Conservation (phyloP, 2,329 filamentous ascomycete species). For the Plectosphaerella plurivora region DNA sequence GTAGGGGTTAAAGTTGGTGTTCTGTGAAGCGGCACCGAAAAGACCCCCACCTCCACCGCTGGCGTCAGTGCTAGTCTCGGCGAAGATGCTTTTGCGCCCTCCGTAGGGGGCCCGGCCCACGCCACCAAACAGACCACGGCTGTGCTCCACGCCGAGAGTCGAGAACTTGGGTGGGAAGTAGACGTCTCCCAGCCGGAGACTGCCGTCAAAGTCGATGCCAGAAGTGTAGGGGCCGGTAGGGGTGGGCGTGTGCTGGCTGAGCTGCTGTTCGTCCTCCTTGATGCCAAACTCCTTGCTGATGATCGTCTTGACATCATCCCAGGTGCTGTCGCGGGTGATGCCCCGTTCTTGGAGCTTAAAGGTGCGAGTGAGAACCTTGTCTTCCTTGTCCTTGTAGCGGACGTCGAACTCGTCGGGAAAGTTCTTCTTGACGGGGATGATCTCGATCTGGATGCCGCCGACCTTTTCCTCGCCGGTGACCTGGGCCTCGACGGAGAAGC, state of each 20-base stretch:
- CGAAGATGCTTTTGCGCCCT: too few relatives aligned
- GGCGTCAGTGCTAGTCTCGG: too few relatives aligned
- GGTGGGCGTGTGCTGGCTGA: neutral
- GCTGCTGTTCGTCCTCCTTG: slow-evolving; percentile 2
- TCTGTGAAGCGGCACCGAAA: too few relatives aligned
- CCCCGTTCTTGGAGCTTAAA: slow-evolving; percentile 7
- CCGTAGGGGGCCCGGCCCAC: too few relatives aligned
- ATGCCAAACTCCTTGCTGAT: slow-evolving; percentile 9
- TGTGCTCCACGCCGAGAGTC: slow-evolving; percentile 2
- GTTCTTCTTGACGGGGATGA: slow-evolving; percentile 17
- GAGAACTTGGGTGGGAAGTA: slow-evolving; percentile 10
- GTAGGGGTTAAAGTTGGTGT: too few relatives aligned
- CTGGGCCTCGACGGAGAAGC: slow-evolving; percentile 40
- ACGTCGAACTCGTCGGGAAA: slow-evolving; percentile 8
- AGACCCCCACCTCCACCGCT: too few relatives aligned
- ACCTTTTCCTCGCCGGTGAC: slow-evolving; percentile 33
- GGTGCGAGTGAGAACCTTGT: slow-evolving; percentile 8
- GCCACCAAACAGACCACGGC: too few relatives aligned
- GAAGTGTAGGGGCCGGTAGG: neutral
- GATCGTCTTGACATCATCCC: slow-evolving; percentile 10
- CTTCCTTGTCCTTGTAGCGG: slow-evolving; percentile 6
- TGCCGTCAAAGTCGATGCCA: slow-evolving; percentile 3
- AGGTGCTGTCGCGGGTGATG: slow-evolving; percentile 8
- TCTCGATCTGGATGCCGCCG: slow-evolving; percentile 39
- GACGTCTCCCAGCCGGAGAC: slow-evolving; percentile 8